Evolutionary conservation across 441 rosid genomes (phyloP), one percentile per base, ranked within the genome.

Genomic region (Gossypium gossypioides): DNA sequence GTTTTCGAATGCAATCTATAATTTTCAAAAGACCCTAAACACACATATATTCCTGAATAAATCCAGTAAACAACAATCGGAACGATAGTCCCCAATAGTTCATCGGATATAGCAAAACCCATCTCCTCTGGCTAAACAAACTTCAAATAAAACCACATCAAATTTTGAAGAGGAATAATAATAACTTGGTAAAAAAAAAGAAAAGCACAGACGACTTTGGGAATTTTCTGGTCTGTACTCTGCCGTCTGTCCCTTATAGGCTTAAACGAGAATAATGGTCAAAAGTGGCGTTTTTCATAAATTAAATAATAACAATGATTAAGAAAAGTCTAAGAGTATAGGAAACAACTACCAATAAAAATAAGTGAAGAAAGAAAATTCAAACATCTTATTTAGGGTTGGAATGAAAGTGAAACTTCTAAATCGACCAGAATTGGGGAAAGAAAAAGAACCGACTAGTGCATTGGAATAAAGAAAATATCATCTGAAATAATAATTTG

Each of bases 31-130:
- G 68, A 78, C 18, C 86, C 89, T 25, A 92, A 73, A 34, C 75
- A 21, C 22, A 86, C 71, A 69, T 92, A 92, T 4, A 89, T 51
- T 61, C 97, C 96, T 0, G 93, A 90, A 72, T 59, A 92, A 16
- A 82, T 42, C 98, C 98, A 92, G 61, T 92, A 90, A 1, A 90
- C 80, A 46, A 84, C 1, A 66, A 92, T 88, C 52, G 98, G 98
- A 18, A 73, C 88, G 19, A 92, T 74, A 76, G 95, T 90, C 4
- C 95, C 94, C 84, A 90, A 68, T 2, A 67, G 3, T 48, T 67
- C 57, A 46, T 67, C 71, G 6, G 71, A 67, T 50, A 48, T 52
- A 5, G 42, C 59, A 3, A 68, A 15, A 25, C 4, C 59, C 72
- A 52, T 67, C 34, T 21, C 6, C 76, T 10, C 22, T 48, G 18